Evolutionary conservation across 2,329 filamentous ascomycete genomes (phyloP).

Genomic region (Ophiocordyceps camponoti-saundersi): DNA sequence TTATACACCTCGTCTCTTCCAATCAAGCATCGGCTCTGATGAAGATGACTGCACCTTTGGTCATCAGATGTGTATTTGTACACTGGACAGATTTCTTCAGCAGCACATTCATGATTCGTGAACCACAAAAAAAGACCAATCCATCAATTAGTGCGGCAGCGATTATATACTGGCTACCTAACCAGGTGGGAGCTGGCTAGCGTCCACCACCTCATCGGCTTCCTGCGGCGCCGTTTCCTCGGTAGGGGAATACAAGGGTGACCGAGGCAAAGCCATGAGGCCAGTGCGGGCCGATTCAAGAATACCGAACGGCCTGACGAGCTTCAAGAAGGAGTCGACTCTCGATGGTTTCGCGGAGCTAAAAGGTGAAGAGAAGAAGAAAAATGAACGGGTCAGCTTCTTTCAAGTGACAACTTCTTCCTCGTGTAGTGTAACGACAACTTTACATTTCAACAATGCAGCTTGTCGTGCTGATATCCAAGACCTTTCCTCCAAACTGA

Average conservation of each 20-base stretch:
- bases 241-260: conserved; percentile 60
- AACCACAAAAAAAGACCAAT: too few species aligned
- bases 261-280: conserved; percentile 90
- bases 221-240: conserved; percentile 64
- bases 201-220: conserved; percentile 86
- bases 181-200: conserved; percentile 82
- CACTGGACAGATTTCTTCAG: too few species aligned
- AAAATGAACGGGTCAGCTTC: too few species aligned
- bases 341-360: conserved; percentile 83
- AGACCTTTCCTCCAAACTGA: conserved; percentile 92
- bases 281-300: conserved; percentile 90
- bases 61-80: too few species aligned
- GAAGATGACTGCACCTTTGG: too few species aligned
- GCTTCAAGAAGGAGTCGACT: conserved; percentile 96
- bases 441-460: conserved; percentile 89
- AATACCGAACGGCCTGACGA: conserved; percentile 87
- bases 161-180: conserved; percentile 20
- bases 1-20: too few species aligned
- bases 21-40: too few species aligned
- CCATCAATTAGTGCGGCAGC: too few species aligned
- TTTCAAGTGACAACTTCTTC: too few species aligned
- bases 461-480: conserved; percentile 96
- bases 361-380: background rate
- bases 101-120: too few species aligned
- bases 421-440: too few species aligned